Evolutionary conservation across 495 filamentous ascomycete species (phyloP).

Genomic region (Bombardia bombarda): DNA sequence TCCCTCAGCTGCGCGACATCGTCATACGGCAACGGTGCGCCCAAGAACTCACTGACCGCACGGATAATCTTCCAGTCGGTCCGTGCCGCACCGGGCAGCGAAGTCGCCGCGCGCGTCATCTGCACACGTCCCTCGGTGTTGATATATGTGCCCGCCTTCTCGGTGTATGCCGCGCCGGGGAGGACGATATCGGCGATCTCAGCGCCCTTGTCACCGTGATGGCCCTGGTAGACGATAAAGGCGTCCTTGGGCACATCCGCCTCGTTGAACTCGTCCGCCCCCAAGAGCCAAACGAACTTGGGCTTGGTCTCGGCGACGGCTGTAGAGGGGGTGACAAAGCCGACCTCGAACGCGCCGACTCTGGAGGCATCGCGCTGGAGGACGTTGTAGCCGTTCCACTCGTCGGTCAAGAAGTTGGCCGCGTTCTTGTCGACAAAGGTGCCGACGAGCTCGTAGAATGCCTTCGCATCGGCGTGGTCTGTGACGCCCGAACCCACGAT

Average conservation of each 20-base stretch:
- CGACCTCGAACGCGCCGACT: constrained; percentile 87
- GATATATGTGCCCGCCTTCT: constrained; percentile 93
- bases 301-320: constrained; percentile 71
- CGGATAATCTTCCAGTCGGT: constrained; percentile 99
- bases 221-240: constrained; percentile 95
- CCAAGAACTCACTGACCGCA: constrained; percentile 84
- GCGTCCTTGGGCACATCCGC: constrained; percentile 85
- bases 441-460: constrained; percentile 84
- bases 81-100: constrained; percentile 75
- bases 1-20: constrained; percentile 79
- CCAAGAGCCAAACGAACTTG: constrained; percentile 95
- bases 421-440: constrained; percentile 87
- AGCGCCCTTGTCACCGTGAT: constrained; percentile 91
- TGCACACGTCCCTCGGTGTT: constrained; percentile 97
- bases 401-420: constrained; percentile 72
- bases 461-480: constrained; percentile 84
- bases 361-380: constrained; percentile 89
- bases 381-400: constrained; percentile 97
- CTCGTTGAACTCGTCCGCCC: constrained; percentile 79
- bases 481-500: constrained; percentile 83
- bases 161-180: constrained; percentile 89
- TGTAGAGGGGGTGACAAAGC: constrained; percentile 77
- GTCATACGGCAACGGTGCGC: constrained; percentile 80
- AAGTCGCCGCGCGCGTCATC: constrained; percentile 80
- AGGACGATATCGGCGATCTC: constrained; percentile 90